Base-by-base conservation (phyloP, 2,329 filamentous ascomycete species). In the Talaromyces sp. region DNA sequence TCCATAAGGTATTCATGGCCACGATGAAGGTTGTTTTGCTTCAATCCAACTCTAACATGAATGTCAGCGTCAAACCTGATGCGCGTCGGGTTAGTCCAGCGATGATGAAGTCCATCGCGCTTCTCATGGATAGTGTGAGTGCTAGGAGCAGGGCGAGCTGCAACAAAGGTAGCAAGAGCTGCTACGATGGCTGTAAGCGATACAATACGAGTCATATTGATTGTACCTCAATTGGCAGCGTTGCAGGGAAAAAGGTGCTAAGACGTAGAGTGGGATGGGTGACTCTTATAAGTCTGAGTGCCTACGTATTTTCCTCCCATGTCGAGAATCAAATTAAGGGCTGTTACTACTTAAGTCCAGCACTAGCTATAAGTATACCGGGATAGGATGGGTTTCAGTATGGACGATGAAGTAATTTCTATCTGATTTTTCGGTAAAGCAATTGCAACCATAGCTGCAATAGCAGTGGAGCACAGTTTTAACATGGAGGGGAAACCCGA, bases 1-100 rank as follows among this genome's bases (percentile, higher is more conserved):
- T 65, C 63, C 63, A 65, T 65, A 37, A 65, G 22, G 17, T 57
- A 22, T 31, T 65, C 63, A 58, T 65, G 43, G 17, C 45, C 58
- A 37, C 41, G 58, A 25, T 62, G 58, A 33, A 65, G 58, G 17
- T 65, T 65, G n/a, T 45, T 65, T 39, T 65, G 63, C 25, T 57
- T 65, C 50, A 65, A 27, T 15, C 63, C 63, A 5, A 65, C 56
- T 60, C 54, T 65, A 35, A 65, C 59, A 15, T 57, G 58, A 19
- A 64, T 27, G 19, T 22, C 15, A 56, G 58, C 41, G 19, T 65
- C 59, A 19, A 58, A 58, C 39, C 39, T 39, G 27, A 65, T 45
- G 11, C 63, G 63, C 19, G 22, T 5, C 1, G 52, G 37, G 19
- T 47, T 62, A 11, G 39, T 37, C 63, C 63, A 65, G 50, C 63